Conservation (phyloP, 345 rosid genomes). For the Bruguiera sexangula region DNA sequence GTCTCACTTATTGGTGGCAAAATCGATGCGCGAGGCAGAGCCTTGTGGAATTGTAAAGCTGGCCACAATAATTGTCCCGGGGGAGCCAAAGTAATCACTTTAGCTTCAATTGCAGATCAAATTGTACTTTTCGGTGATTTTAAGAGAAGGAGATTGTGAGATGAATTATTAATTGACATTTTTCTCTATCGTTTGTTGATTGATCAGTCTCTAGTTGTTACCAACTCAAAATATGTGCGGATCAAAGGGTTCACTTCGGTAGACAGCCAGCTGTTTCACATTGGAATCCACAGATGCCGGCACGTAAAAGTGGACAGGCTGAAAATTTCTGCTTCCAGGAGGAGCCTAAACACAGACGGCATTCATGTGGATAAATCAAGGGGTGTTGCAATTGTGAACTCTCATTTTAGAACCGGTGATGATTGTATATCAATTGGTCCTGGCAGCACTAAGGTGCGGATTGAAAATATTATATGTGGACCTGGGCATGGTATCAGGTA, state of each 20-base stretch:
- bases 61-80: slow-evolving; percentile 6
- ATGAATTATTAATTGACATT: neutral
- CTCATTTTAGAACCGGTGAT: slow-evolving; percentile 27
- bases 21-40: slow-evolving; percentile 16
- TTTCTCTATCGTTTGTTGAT: neutral
- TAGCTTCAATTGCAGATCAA: neutral
- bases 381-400: slow-evolving; percentile 12
- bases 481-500: slow-evolving; percentile 25
- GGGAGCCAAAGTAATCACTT: slow-evolving; percentile 11
- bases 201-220: slow-evolving; percentile 26
- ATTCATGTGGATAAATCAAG: slow-evolving; percentile 28
- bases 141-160: no score
- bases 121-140: no score
- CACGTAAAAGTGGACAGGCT: slow-evolving; percentile 20
- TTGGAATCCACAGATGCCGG: slow-evolving; percentile 23
- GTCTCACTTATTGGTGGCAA: slow-evolving; percentile 6
- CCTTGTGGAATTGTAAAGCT: slow-evolving; percentile 23
- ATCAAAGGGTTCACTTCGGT: slow-evolving; percentile 17
- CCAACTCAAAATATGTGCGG: slow-evolving; percentile 20
- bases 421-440: slow-evolving; percentile 33
- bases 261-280: slow-evolving; percentile 30
- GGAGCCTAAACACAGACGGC: slow-evolving; percentile 35
- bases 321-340: slow-evolving; percentile 3
- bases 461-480: slow-evolving; percentile 30
- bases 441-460: slow-evolving; percentile 21